Evolutionary conservation across 306 rosid genomes (phyloP).

Genomic region (Prunus padus): DNA sequence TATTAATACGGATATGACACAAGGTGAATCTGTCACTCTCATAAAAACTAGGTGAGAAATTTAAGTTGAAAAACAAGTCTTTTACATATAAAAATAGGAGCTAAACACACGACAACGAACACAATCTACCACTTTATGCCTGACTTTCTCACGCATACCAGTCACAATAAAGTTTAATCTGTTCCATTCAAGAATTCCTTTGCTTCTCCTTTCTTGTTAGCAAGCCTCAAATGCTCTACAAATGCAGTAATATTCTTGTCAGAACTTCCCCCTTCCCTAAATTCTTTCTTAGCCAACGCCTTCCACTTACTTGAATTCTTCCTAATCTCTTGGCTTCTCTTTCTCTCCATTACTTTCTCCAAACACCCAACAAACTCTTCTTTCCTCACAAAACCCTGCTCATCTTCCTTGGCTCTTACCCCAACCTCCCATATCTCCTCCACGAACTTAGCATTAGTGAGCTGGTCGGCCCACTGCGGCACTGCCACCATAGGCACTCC

Average conservation of each 20-base stretch:
- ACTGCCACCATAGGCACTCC: slow-evolving; percentile 63
- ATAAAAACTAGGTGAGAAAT: too few species aligned
- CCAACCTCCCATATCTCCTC: slow-evolving; percentile 63
- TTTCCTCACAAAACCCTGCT: slow-evolving; percentile 44
- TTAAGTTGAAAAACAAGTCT: too few species aligned
- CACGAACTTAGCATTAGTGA: slow-evolving; percentile 62
- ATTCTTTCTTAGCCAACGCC: slow-evolving; percentile 46
- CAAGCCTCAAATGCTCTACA: slow-evolving; percentile 34
- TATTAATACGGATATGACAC: too few species aligned
- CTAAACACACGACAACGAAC: too few species aligned
- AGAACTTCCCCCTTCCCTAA: slow-evolving; percentile 53
- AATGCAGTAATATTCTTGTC: slow-evolving; percentile 39
- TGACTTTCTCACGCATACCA: not conserved
- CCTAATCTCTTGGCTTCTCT: slow-evolving; percentile 39
- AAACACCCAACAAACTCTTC: slow-evolving; percentile 43
- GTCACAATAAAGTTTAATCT: not conserved
- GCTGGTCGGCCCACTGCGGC: slow-evolving; percentile 65
- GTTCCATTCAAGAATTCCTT: slow-evolving; percentile 9
- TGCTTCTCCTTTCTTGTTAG: slow-evolving; percentile 15
- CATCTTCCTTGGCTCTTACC: slow-evolving; percentile 57
- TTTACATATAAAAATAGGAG: too few species aligned
- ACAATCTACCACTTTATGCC: too few species aligned
- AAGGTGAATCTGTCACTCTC: too few species aligned
- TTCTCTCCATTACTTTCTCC: slow-evolving; percentile 52
- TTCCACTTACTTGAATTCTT: slow-evolving; percentile 43